Conservation (phyloP, 805 yeast species). For the Ogataea methanolica region DNA sequence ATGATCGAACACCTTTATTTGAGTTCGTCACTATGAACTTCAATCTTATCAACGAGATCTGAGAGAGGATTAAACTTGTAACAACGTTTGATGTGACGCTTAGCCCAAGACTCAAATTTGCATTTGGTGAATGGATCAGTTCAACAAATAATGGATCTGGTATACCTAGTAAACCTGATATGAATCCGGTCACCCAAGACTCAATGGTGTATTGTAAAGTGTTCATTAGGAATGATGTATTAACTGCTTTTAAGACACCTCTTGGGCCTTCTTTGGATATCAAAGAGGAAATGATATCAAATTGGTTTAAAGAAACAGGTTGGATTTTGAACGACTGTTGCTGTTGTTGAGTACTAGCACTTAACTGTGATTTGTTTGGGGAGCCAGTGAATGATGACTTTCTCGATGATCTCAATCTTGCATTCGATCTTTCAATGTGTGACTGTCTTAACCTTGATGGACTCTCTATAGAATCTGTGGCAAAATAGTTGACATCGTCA, state of each 20-base stretch:
- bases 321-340: conserved; percentile 30
- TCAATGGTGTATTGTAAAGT: conserved; percentile 74
- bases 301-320: conserved; percentile 58
- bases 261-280: conserved; percentile 67
- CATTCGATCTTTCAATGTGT: conserved; percentile 25
- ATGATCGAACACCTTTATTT: conserved; percentile 50
- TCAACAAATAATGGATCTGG: conserved; percentile 90
- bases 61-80: conserved; percentile 70
- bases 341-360: neutral
- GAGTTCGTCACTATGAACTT: conserved; percentile 60
- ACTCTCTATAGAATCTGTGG: conserved; percentile 21
- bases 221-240: conserved; percentile 73
- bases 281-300: conserved; percentile 59
- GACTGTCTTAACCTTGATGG: conserved; percentile 23
- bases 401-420: neutral
- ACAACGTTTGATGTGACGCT: conserved; percentile 68
- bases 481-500: conserved; percentile 34
- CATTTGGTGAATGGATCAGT: conserved; percentile 73
- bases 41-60: conserved; percentile 77
- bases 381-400: neutral
- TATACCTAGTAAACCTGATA: conserved; percentile 73
- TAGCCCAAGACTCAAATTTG: conserved; percentile 59
- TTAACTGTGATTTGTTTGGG: neutral
- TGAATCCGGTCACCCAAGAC: conserved; percentile 87
- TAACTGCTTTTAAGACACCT: conserved; percentile 69